A percentile compares a stretch with the other conserved stretches of the same genome.
phyloP scores from a whole-genome alignment of 345 rosid species.

The Hypericum androsaemum region DNA sequence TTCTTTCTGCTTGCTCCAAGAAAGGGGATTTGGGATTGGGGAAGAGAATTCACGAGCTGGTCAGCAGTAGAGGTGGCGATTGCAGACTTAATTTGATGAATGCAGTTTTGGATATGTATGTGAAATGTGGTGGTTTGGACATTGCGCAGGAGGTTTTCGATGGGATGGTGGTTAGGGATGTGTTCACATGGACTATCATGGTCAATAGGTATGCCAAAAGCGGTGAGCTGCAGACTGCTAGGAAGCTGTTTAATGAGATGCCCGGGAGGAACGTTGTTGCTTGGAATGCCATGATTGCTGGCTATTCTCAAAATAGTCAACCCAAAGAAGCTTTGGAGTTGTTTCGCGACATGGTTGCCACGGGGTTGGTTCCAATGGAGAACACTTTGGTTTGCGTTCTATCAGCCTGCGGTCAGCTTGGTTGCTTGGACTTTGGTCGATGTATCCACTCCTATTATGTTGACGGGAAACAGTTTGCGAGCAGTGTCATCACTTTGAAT shows the following conservation, averaged over 20 bases:
- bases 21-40: constrained; percentile 24
- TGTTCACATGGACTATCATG: constrained; percentile 43
- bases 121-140: constrained; percentile 30
- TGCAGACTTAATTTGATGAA: constrained; percentile 20
- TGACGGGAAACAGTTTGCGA: constrained; percentile 2
- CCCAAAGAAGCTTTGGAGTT: constrained; percentile 31
- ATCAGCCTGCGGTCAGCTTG: constrained; percentile 37
- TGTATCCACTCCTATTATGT: constrained; percentile 18
- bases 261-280: constrained; percentile 35
- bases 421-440: constrained; percentile 23
- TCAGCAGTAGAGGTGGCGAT: constrained; percentile 13
- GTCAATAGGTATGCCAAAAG: constrained; percentile 33
- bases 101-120: constrained; percentile 30
- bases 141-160: constrained; percentile 24
- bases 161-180: constrained; percentile 23
- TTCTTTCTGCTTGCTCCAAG: constrained; percentile 29
- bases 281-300: constrained; percentile 41
- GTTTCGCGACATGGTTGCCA: constrained; percentile 22
- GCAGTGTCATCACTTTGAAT: constrained; percentile 26
- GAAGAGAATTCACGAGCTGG: constrained; percentile 17
- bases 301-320: constrained; percentile 29
- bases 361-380: constrained; percentile 19
- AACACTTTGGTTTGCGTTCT: constrained; percentile 31
- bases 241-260: constrained; percentile 29
- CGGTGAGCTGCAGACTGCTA: constrained; percentile 22